A percentile compares a stretch with the other conserved stretches of the same genome.
phyloP scores from a whole-genome alignment of 2,329 filamentous ascomycete species.

The Aureobasidium sp. region DNA sequence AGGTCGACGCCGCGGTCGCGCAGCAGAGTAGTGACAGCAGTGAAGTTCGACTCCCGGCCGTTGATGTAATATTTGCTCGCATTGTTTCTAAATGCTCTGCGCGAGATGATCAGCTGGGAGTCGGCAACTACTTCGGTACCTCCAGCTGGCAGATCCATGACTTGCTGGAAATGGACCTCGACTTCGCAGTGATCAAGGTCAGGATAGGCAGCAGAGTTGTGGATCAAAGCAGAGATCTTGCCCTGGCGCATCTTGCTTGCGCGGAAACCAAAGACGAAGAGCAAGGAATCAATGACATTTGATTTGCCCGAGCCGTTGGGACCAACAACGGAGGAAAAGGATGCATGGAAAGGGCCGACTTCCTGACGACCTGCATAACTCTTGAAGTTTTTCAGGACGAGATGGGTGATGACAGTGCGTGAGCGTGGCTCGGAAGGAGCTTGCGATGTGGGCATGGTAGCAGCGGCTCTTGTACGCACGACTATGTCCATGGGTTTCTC shows the following conservation, averaged over 20 bases:
- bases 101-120: constrained; percentile 79
- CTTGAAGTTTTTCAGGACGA: constrained; percentile 95
- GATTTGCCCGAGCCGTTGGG: constrained; percentile 98
- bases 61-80: constrained; percentile 98
- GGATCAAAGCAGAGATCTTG: constrained; percentile 94
- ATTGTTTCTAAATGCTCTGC: constrained; percentile 95
- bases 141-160: constrained; percentile 77
- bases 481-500: constrained; percentile 93
- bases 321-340: constrained; percentile 95
- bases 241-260: constrained; percentile 99
- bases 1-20: constrained; percentile 86
- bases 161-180: constrained; percentile 91
- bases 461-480: constrained; percentile 70
- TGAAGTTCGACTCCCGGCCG: constrained; percentile 82
- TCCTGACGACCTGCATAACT: constrained; percentile 94
- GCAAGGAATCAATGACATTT: constrained; percentile 94
- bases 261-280: constrained; percentile 98
- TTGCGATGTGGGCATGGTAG: constrained; percentile 53
- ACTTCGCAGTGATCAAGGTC: constrained; percentile 90
- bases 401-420: constrained; percentile 85
- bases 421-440: constrained; percentile 73
- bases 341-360: constrained; percentile 92
- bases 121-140: constrained; percentile 71
- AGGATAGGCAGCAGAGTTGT: constrained; percentile 85
- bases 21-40: constrained; percentile 77